These are phyloP conservation scores for Emergomyces pasteurianus DNA, from an alignment of 2,329 filamentous ascomycete species.

Conservation along the genomic window DNA sequence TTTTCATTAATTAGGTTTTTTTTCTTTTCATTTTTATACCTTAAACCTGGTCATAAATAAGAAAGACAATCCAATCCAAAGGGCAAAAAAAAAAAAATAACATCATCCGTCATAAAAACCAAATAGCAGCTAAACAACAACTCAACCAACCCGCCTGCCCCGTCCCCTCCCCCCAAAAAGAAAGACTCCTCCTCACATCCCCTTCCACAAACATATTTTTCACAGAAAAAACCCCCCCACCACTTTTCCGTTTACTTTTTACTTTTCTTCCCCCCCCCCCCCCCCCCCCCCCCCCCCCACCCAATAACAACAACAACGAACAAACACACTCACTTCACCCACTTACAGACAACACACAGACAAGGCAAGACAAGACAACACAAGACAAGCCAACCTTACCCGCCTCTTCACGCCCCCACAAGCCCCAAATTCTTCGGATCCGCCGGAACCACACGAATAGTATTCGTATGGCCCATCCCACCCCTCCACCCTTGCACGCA, in stretches of 20 bases:
- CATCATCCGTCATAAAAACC: not conserved
- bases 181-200: too few species aligned
- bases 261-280: too few species aligned
- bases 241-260: not conserved
- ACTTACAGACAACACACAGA: too few species aligned
- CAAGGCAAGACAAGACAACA: too few species aligned
- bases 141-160: too few species aligned
- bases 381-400: not conserved
- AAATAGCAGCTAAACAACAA: too few species aligned
- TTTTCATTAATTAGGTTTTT: not conserved
- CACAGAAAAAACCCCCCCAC: too few species aligned
- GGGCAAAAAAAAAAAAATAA: not conserved
- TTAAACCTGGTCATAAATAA: too few species aligned
- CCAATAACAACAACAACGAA: not conserved
- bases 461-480: slow-evolving; percentile 58
- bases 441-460: slow-evolving; percentile 40
- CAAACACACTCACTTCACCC: too few species aligned
- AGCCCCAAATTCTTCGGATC: slow-evolving; percentile 34
- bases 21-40: too few species aligned
- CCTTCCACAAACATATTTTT: too few species aligned
- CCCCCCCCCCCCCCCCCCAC: not conserved
- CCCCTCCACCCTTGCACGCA: slow-evolving; percentile 59
- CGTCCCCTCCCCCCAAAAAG: too few species aligned
- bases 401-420: slow-evolving; percentile 13
- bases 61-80: not conserved